These are phyloP conservation scores for Coccinonectria pachysandricola DNA, from an alignment of 2,329 filamentous ascomycete genomes.

Conservation along the genomic window DNA sequence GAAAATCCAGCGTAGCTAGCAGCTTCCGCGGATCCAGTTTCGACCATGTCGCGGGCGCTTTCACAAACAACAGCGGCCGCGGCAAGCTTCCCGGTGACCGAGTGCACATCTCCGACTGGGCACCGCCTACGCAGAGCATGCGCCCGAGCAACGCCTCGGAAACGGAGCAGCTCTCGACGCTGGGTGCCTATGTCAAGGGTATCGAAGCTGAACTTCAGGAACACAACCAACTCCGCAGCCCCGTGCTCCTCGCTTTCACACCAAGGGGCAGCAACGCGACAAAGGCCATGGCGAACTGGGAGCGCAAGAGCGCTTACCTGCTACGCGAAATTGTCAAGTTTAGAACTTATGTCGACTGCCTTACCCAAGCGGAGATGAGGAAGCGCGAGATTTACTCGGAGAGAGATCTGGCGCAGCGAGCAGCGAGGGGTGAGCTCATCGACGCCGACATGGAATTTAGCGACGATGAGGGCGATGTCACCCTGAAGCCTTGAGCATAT, in stretches of 20 bases:
- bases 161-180: conserved; percentile 64
- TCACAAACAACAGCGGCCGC: conserved; percentile 38
- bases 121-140: conserved; percentile 81
- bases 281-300: conserved; percentile 93
- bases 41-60: conserved; percentile 46
- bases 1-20: conserved; percentile 37
- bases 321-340: conserved; percentile 95
- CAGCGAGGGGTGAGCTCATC: conserved; percentile 35
- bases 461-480: conserved; percentile 24
- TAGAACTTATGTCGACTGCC: conserved; percentile 81
- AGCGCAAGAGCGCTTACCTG: conserved; percentile 86
- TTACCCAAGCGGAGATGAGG: conserved; percentile 58
- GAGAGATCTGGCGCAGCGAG: conserved; percentile 40
- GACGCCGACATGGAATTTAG: conserved; percentile 29
- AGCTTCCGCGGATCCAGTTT: conserved; percentile 48
- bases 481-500: conserved; percentile 21
- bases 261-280: conserved; percentile 69
- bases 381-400: conserved; percentile 63
- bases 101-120: conserved; percentile 77
- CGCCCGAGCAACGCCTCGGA: conserved; percentile 71
- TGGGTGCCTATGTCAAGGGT: conserved; percentile 70
- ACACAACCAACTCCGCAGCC: conserved; percentile 79
- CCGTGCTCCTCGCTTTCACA: conserved; percentile 84
- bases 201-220: conserved; percentile 77
- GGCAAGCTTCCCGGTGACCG: conserved; percentile 73